Conservation (phyloP, 2,329 filamentous ascomycete species). For the Beauveria bassiana region DNA sequence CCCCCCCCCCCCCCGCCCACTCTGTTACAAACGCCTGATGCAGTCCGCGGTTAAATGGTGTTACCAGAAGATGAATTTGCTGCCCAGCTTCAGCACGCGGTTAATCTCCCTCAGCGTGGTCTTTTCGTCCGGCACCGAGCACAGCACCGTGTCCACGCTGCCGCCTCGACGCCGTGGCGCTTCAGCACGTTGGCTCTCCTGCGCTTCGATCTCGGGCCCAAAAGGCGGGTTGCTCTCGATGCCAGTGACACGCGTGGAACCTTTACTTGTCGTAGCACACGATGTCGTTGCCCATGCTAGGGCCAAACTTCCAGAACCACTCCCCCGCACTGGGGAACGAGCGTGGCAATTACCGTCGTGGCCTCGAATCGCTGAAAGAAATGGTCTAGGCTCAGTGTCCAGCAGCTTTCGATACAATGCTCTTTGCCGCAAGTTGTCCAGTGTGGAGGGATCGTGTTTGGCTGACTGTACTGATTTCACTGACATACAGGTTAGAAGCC, state of each 20-base stretch:
- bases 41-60: conserved; percentile 24
- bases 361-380: background rate
- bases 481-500: background rate
- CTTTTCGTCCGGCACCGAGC: conserved; percentile 26
- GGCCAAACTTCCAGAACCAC: conserved; percentile 37
- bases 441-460: background rate
- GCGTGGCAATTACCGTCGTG: background rate
- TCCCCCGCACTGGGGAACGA: conserved; percentile 17
- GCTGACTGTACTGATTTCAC: background rate
- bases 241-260: conserved; percentile 28
- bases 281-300: conserved; percentile 36
- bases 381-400: background rate
- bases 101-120: conserved; percentile 26
- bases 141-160: conserved; percentile 34
- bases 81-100: conserved; percentile 36
- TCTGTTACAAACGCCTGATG: conserved; percentile 23
- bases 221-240: conserved; percentile 34
- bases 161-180: conserved; percentile 26
- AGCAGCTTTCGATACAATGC: background rate
- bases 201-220: conserved; percentile 22
- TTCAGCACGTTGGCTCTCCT: conserved; percentile 21
- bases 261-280: conserved; percentile 25
- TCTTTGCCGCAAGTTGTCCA: background rate
- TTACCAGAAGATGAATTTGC: conserved; percentile 39
- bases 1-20: conserved; percentile 16